Conservation (phyloP, 306 rosid species). For the Ochetophila trinervis region DNA sequence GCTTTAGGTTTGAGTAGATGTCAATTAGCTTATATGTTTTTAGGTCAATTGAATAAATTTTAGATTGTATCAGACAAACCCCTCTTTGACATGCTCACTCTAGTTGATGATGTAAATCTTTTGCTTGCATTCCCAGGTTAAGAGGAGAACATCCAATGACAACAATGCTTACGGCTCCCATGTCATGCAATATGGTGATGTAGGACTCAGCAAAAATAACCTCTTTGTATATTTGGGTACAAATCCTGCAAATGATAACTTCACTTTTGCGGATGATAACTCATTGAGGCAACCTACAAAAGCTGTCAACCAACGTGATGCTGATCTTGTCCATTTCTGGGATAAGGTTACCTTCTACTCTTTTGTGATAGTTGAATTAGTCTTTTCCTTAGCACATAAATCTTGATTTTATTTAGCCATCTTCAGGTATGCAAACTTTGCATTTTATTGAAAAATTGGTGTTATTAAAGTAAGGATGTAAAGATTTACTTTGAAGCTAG, state of each 20-base stretch:
- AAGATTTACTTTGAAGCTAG: neutral
- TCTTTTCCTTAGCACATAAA: constrained; percentile 13
- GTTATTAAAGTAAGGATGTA: neutral
- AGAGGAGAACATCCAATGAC: constrained; percentile 56
- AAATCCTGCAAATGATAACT: constrained; percentile 89
- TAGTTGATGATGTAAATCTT: neutral
- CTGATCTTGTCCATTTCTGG: constrained; percentile 98
- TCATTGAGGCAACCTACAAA: constrained; percentile 53
- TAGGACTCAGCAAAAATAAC: constrained; percentile 38
- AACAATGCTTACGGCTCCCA: constrained; percentile 72
- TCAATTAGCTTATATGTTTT: neutral
- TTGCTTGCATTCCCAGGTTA: constrained; percentile 57
- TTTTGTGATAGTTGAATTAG: neutral
- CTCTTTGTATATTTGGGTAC: constrained; percentile 71
- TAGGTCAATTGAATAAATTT: neutral
- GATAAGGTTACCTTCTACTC: constrained; percentile 48
- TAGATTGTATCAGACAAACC: neutral
- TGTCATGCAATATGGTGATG: constrained; percentile 94
- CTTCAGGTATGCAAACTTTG: neutral
- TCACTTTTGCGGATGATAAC: constrained; percentile 60
- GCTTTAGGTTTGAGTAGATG: neutral
- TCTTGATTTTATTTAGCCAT: neutral
- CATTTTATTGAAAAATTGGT: neutral
- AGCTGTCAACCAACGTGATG: constrained; percentile 84
- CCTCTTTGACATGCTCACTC: neutral